These are phyloP conservation scores for Ascochyta rabiei DNA, from an alignment of 2,329 filamentous ascomycete genomes.

Conservation along the genomic window DNA sequence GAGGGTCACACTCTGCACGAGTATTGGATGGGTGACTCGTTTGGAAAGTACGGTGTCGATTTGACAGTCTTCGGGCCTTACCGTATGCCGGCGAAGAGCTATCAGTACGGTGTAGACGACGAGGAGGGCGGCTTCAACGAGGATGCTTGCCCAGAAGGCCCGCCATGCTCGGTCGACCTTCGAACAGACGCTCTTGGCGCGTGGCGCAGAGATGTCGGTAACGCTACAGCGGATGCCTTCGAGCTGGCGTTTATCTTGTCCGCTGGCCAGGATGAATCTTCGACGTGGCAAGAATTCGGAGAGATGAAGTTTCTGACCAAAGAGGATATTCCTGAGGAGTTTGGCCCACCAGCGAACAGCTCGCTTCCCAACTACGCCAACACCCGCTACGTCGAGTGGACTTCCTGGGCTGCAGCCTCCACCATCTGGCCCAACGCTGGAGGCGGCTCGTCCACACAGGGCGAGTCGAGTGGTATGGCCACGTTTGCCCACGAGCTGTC, in stretches of 20 bases:
- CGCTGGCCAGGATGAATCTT: constrained; percentile 61
- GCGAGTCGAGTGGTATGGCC: constrained; percentile 60
- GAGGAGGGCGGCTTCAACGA: constrained; percentile 53
- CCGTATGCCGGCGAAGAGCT: constrained; percentile 54
- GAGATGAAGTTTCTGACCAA: constrained; percentile 59
- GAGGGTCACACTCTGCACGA: constrained; percentile 61
- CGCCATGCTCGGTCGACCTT: constrained; percentile 55
- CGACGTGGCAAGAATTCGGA: constrained; percentile 64
- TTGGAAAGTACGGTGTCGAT: constrained; percentile 59
- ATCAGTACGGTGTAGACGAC: constrained; percentile 59
- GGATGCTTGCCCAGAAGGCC: constrained; percentile 54
- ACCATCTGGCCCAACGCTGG: constrained; percentile 62
- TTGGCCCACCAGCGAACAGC: constrained; percentile 56
- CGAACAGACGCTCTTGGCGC: constrained; percentile 57
- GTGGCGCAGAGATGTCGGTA: constrained; percentile 60
- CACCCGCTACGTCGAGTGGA: constrained; percentile 61
- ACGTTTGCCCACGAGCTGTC: constrained; percentile 61
- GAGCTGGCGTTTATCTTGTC: constrained; percentile 62
- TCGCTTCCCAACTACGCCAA: constrained; percentile 54
- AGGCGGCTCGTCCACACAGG: constrained; percentile 59
- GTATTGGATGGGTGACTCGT: constrained; percentile 64
- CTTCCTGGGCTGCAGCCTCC: constrained; percentile 59
- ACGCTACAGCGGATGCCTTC: constrained; percentile 55
- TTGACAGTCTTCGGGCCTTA: constrained; percentile 61
- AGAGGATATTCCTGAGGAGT: constrained; percentile 57